Base-by-base conservation (phyloP, 441 rosid species). In the Eruca vesicaria region DNA sequence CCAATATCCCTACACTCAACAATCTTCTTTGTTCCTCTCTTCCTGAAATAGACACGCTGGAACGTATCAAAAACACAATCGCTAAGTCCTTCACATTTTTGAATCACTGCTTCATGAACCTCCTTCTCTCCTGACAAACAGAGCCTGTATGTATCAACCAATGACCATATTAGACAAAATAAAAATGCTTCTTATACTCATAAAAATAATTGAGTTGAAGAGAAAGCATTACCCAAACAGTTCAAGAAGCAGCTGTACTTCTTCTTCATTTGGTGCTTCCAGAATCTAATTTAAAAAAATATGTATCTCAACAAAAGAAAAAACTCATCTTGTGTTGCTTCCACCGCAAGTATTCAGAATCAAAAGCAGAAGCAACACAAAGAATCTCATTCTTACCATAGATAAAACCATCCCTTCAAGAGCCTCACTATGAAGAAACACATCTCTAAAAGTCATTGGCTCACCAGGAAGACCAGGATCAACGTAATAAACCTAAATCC, bases 391-490 rank as follows among this genome's bases (percentile, higher is more conserved):
- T 69, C 95, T 71, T 74, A 92, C 98, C 93, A 89, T 86, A 61
- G 98, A 90, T 52, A 90, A 80, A 0, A 89, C 84, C 66, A 95
- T 86, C 81, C 98, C 99, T 90, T 95, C 99, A 83, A 95, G 96
- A 20, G 98, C 98, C 79, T 89, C 93, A 76, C 99, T 90, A 36
- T 82, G 86, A 74, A 93, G 97, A 83, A 95, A 95, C 19, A 90
- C 91, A 21, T 91, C 86, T 0, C 82, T 83, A 36, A 92, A 95
- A 73, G 86, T 89, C 89, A 87, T 75, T 3, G 89, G 84, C 80
- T 84, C 92, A 48, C 84, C 86, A 31, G 89, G 92, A 3, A 84
- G 26, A 69, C 89, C 91, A 73, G 97, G 86, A 69, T 92, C 97
- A 73, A 86, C 79, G 77, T 88, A 91, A 84, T 88, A 88, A 72